These are phyloP conservation scores for Cercis canadensis DNA, from an alignment of 306 rosid genomes.

Conservation along the genomic window DNA sequence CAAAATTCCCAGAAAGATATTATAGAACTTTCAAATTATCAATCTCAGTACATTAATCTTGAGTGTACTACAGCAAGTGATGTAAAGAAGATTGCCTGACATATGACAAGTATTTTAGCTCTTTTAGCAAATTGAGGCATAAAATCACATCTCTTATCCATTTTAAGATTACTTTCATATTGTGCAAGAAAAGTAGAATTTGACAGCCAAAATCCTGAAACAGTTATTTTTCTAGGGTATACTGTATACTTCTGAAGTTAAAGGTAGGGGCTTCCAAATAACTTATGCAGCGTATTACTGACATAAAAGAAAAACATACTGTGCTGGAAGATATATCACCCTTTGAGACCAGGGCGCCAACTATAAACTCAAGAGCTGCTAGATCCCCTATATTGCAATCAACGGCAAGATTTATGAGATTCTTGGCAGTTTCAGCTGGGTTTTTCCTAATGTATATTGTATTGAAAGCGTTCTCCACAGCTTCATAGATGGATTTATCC, in stretches of 20 bases:
- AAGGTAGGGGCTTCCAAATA: conserved; percentile 27
- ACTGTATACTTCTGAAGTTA: conserved; percentile 19
- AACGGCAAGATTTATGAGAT: conserved; percentile 73
- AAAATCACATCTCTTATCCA: too few relatives aligned
- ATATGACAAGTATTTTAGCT: too few relatives aligned
- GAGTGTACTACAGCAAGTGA: too few relatives aligned
- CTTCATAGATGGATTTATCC: conserved; percentile 93
- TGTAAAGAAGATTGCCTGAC: too few relatives aligned
- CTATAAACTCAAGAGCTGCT: conserved; percentile 90
- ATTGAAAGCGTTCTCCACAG: conserved; percentile 89
- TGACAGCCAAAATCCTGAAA: too few relatives aligned
- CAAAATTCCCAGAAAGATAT: conserved; percentile 7
- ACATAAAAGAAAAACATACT: conserved; percentile 54
- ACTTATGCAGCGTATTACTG: conserved; percentile 25
- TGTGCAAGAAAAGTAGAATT: too few relatives aligned
- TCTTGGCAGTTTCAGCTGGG: conserved; percentile 81
- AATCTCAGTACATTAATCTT: conserved; percentile 4
- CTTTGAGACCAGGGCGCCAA: conserved; percentile 81
- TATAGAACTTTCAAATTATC: neutral
- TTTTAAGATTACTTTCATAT: too few relatives aligned
- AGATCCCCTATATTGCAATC: conserved; percentile 94
- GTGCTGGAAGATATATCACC: conserved; percentile 84
- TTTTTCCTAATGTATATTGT: conserved; percentile 81
- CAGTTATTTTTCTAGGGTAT: conserved; percentile 18
- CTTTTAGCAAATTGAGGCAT: too few relatives aligned